Conservation (phyloP, 2,329 filamentous ascomycete species). For the Capronia coronata region DNA sequence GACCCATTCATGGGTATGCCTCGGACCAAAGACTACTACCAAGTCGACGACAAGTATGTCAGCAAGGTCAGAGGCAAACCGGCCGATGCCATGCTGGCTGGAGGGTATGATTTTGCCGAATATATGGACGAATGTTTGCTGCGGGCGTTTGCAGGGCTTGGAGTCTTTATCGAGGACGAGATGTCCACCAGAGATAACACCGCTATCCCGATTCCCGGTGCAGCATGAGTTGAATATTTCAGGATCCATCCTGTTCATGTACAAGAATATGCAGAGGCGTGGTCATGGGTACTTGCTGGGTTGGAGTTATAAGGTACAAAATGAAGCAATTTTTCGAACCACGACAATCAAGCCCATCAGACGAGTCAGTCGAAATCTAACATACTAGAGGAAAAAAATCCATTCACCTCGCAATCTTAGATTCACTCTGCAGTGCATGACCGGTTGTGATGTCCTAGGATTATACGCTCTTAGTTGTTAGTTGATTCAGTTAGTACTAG, state of each 20-base stretch:
- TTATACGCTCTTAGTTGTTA: too few species aligned
- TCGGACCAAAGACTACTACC: slow-evolving; percentile 63
- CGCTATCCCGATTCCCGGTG: slow-evolving; percentile 8
- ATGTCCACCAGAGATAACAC: slow-evolving; percentile 21
- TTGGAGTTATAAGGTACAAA: too few species aligned
- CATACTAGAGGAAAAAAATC: too few species aligned
- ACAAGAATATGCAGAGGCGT: too few species aligned
- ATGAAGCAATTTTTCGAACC: too few species aligned
- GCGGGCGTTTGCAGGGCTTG: slow-evolving; percentile 83
- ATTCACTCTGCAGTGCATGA: too few species aligned
- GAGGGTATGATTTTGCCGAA: slow-evolving; percentile 76
- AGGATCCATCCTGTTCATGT: too few species aligned
- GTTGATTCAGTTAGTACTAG: neutral
- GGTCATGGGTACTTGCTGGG: too few species aligned
- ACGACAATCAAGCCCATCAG: too few species aligned
- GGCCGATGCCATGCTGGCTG: slow-evolving; percentile 60
- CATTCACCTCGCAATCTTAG: too few species aligned
- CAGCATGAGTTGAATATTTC: neutral
- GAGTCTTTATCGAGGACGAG: slow-evolving; percentile 80
- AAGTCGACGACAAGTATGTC: slow-evolving; percentile 62
- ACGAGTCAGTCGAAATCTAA: too few species aligned
- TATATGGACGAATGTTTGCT: slow-evolving; percentile 76
- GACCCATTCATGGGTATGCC: slow-evolving; percentile 78
- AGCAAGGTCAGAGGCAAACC: slow-evolving; percentile 62
- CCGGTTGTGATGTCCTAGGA: too few species aligned